Evolutionary conservation across 1,284 basidiomycete genomes (phyloP), one percentile per base, ranked within the genome.

Genomic region (Ustilago bromivora): DNA sequence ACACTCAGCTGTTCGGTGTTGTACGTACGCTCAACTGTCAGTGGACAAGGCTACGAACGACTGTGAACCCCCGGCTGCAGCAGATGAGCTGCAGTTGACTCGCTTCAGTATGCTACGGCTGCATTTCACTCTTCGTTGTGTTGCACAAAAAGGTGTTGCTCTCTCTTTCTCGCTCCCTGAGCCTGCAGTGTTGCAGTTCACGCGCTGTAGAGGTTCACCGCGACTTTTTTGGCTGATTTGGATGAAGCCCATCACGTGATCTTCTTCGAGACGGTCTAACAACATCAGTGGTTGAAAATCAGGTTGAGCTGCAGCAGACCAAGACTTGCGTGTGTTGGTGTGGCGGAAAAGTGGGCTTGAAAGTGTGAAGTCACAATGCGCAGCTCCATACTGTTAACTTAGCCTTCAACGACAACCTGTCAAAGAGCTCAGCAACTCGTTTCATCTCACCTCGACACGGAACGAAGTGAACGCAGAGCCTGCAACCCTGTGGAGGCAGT

Each of bases 91-190:
- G 36, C 51, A 53, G 3, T n/a, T 28, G 32, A 34, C 51, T 49
- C 6, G 47, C 19, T 17, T 49, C n/a, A 49, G 47, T 53, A 53
- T 32, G 51, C 32, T 53, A 9, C 31, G 32, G 46, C 23, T 17
- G 43, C 41, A 49, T 15, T 8, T 6, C 31, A 11, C 11, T 40
- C 38, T 17, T n/a, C n/a, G 23, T 13, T 52, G 59, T 54, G 59
- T 53, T 61, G 59, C 54, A 19, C 36, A 36, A 32, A 23, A 52
- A 53, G 46, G 59, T 61, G 59, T 61, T 61, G 59, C 59, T 61
- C 59, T 61, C 51, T 40, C 54, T 56, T 19, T 36, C 54, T 56
- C 23, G 23, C 23, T 53, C 3, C 28, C n/a, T 56, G 31, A 17
- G n/a, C 32, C 54, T 28, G 6, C 52, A 34, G 15, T n/a, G 15